A percentile compares a stretch with the other conserved stretches of the same genome.
These are phyloP conservation scores for Periconia sp. DNA, from an alignment of 2,329 filamentous ascomycete genomes.

Conservation along the genomic window DNA sequence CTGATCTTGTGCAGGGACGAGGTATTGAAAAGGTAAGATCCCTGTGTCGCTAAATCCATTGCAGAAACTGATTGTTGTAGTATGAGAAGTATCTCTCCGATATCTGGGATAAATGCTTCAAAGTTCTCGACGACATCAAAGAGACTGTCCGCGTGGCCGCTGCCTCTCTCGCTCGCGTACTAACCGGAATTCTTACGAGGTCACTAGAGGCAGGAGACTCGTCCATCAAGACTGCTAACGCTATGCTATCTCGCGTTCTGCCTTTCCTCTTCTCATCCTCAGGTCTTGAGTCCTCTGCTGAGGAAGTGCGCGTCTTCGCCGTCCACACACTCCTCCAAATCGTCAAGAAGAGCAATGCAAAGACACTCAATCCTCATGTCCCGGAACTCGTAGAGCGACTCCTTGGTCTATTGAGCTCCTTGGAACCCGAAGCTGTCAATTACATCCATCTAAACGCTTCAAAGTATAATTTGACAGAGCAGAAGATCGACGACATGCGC, in stretches of 20 bases:
- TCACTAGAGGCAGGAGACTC: conserved; percentile 80
- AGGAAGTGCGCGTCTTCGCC: conserved; percentile 86
- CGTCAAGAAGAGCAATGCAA: conserved; percentile 83
- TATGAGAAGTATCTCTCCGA: conserved; percentile 86
- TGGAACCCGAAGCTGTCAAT: conserved; percentile 89
- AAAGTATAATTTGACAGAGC: conserved; percentile 82
- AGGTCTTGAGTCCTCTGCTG: conserved; percentile 84
- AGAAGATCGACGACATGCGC: conserved; percentile 87
- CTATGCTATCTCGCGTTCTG: conserved; percentile 84
- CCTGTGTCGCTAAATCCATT: neutral
- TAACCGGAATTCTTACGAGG: conserved; percentile 85
- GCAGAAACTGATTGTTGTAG: conserved; percentile 38
- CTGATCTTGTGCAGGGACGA: conserved; percentile 84
- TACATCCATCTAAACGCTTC: conserved; percentile 90
- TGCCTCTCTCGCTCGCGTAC: conserved; percentile 77
- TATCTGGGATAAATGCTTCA: conserved; percentile 86
- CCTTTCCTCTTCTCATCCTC: conserved; percentile 90
- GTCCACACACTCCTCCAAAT: conserved; percentile 83
- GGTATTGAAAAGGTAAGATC: conserved; percentile 55
- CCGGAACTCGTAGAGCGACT: conserved; percentile 81
- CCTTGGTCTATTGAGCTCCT: conserved; percentile 79
- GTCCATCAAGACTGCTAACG: conserved; percentile 68
- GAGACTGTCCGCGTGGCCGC: conserved; percentile 84
- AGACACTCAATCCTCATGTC: conserved; percentile 78
- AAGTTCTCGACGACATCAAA: conserved; percentile 96